These are phyloP conservation scores for Polyrhizophydium stewartii DNA, from an alignment of 371 early-diverging fungal species.

Conservation along the genomic window DNA sequence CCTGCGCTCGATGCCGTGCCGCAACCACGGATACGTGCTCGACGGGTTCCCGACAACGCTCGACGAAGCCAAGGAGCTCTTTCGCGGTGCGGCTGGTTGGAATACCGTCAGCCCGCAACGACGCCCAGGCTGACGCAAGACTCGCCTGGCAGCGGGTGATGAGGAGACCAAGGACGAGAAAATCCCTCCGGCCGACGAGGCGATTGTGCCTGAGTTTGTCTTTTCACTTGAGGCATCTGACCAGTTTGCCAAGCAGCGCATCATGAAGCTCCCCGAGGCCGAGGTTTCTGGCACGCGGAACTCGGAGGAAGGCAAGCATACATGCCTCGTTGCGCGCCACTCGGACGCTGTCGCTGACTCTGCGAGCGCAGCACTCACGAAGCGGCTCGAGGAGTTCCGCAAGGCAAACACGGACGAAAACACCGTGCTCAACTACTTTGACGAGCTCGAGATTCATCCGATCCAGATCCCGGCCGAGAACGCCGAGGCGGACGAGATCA, in stretches of 20 bases:
- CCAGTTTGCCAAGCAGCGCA: conserved; percentile 40
- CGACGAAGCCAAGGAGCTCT: conserved; percentile 39
- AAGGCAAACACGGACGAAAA: conserved; percentile 42
- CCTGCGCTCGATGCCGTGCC: conserved; percentile 42
- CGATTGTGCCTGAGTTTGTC: conserved; percentile 37
- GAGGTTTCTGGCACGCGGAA: conserved; percentile 37
- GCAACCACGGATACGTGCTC: conserved; percentile 52
- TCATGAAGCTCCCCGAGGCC: conserved; percentile 49
- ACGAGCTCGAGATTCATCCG: conserved; percentile 50
- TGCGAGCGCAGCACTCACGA: conserved; percentile 20
- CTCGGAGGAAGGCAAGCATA: conserved; percentile 40
- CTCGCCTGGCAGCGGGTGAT: conserved; percentile 13
- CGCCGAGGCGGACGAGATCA: conserved; percentile 16
- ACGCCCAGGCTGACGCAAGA: neutral
- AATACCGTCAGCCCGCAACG: neutral
- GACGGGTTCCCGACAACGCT: conserved; percentile 44
- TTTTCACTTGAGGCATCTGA: conserved; percentile 45
- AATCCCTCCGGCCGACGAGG: conserved; percentile 25
- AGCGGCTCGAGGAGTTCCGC: conserved; percentile 44
- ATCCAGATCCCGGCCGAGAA: conserved; percentile 24
- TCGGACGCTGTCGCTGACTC: neutral
- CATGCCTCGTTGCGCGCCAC: neutral
- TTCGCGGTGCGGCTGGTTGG: conserved; percentile 21
- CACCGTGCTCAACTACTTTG: conserved; percentile 51
- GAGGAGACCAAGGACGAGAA: conserved; percentile 43